These are phyloP conservation scores for Mycena galericulata DNA, from an alignment of 768 basidiomycete species.

Conservation along the genomic window DNA sequence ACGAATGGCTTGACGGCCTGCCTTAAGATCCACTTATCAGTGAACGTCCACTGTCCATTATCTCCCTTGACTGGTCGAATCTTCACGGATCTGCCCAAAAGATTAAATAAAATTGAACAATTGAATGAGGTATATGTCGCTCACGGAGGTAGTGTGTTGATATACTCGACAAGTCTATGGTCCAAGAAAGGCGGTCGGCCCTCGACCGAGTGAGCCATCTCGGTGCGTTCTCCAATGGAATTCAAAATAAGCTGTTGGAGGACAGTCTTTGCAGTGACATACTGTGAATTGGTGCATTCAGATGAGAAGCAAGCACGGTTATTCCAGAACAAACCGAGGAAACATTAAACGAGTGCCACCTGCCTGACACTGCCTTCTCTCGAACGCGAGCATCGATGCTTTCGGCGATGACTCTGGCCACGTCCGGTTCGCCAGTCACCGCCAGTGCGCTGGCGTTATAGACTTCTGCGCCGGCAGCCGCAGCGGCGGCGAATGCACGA, in stretches of 20 bases:
- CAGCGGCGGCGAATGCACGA: background rate
- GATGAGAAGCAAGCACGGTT: no score
- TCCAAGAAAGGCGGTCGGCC: slow-evolving; percentile 22
- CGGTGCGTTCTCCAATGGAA: slow-evolving; percentile 22
- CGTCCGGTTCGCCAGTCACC: no score
- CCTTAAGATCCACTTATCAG: background rate
- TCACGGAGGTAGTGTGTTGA: slow-evolving; percentile 26
- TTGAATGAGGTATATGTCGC: background rate
- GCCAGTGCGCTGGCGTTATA: background rate
- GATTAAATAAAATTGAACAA: no score
- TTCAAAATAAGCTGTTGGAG: background rate
- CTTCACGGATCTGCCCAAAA: background rate
- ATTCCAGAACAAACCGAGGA: no score
- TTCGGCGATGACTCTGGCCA: no score
- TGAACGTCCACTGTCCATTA: background rate
- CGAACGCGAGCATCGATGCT: no score
- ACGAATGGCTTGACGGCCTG: slow-evolving; percentile 31
- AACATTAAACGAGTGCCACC: no score
- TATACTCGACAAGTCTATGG: slow-evolving; percentile 28
- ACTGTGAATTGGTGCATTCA: no score
- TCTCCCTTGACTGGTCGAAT: background rate
- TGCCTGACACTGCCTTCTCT: no score
- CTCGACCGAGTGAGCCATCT: slow-evolving; percentile 28
- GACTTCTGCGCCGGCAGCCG: background rate
- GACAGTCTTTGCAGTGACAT: no score